Conservation (phyloP, 2,329 filamentous ascomycete species). For the Zymoseptoria crescenta region DNA sequence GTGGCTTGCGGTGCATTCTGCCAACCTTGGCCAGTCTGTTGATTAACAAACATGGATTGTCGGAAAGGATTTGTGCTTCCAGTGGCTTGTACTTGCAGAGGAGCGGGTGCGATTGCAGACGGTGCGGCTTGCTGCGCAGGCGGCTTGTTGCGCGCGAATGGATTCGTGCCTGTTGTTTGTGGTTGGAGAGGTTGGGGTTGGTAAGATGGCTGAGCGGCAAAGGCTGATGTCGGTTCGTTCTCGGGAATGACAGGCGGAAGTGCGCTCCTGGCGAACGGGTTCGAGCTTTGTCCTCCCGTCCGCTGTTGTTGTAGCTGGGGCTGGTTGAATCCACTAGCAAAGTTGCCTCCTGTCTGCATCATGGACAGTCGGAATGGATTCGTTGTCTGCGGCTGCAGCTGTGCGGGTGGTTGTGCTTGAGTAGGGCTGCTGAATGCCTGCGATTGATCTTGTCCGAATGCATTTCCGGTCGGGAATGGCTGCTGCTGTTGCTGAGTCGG, state of each 20-base stretch:
- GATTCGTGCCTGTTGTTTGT: slow-evolving; percentile 63
- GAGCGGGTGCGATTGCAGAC: slow-evolving; percentile 28
- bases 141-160: slow-evolving; percentile 53
- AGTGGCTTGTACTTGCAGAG: slow-evolving; percentile 66
- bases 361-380: slow-evolving; percentile 95
- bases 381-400: slow-evolving; percentile 50
- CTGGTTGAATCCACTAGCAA: slow-evolving; percentile 7
- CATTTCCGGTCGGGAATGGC: slow-evolving; percentile 29
- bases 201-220: slow-evolving; percentile 16
- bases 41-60: slow-evolving; percentile 82
- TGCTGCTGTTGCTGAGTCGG: slow-evolving; percentile 43
- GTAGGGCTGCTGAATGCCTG: slow-evolving; percentile 18
- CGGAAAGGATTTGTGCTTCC: slow-evolving; percentile 93
- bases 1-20: slow-evolving; percentile 67
- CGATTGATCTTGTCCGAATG: slow-evolving; percentile 12
- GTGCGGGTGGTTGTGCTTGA: slow-evolving; percentile 32
- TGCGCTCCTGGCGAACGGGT: slow-evolving; percentile 56
- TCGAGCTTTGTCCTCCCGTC: slow-evolving; percentile 26
- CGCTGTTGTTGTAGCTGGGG: slow-evolving; percentile 7
- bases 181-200: slow-evolving; percentile 43
- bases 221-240: slow-evolving; percentile 14
- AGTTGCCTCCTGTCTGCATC: slow-evolving; percentile 43
- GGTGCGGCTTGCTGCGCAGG: slow-evolving; percentile 35
- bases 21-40: slow-evolving; percentile 81
- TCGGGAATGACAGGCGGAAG: slow-evolving; percentile 20